phyloP scores from a whole-genome alignment of 2,329 filamentous ascomycete genomes.

The Monosporascus cannonballus region DNA sequence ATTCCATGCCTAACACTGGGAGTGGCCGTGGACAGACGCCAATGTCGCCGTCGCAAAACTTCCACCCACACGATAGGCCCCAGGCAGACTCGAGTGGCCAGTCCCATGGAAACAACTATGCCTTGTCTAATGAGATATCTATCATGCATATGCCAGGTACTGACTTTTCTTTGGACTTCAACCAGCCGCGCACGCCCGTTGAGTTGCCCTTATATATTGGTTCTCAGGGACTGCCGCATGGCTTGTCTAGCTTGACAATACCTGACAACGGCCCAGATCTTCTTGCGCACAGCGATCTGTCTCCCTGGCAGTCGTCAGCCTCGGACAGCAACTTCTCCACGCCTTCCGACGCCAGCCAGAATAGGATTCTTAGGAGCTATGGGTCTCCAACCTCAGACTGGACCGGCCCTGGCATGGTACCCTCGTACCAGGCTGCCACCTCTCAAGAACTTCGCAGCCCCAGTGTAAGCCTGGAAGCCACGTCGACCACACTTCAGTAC shows the following conservation, averaged over 20 bases:
- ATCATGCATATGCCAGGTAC: constrained; percentile 17
- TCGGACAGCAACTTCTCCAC: constrained; percentile 43
- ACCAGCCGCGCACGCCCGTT: constrained; percentile 23
- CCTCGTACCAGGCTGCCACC: constrained; percentile 7
- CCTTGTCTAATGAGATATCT: constrained; percentile 13
- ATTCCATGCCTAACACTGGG: constrained; percentile 9
- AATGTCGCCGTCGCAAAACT: constrained; percentile 19
- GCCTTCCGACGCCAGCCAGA: constrained; percentile 30
- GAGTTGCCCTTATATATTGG: constrained; percentile 19
- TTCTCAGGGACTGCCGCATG: constrained; percentile 17
- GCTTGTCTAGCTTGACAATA: constrained; percentile 24
- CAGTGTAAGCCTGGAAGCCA: constrained; percentile 17
- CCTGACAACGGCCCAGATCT: constrained; percentile 27
- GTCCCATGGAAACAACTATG: constrained; percentile 10
- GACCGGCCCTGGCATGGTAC: constrained; percentile 6
- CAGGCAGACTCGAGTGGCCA: constrained; percentile 8
- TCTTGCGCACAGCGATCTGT: constrained; percentile 28
- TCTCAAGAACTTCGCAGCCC: constrained; percentile 15
- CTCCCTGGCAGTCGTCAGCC: constrained; percentile 39
- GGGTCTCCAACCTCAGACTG: constrained; percentile 21
- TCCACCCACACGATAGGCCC: constrained; percentile 8
- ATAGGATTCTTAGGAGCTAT: constrained; percentile 10
- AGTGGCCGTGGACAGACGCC: constrained; percentile 17
- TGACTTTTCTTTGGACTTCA: constrained; percentile 15
- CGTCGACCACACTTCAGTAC: constrained; percentile 19